phyloP scores from a whole-genome alignment of 1,284 basidiomycete species.

The Pholiota adiposa region DNA sequence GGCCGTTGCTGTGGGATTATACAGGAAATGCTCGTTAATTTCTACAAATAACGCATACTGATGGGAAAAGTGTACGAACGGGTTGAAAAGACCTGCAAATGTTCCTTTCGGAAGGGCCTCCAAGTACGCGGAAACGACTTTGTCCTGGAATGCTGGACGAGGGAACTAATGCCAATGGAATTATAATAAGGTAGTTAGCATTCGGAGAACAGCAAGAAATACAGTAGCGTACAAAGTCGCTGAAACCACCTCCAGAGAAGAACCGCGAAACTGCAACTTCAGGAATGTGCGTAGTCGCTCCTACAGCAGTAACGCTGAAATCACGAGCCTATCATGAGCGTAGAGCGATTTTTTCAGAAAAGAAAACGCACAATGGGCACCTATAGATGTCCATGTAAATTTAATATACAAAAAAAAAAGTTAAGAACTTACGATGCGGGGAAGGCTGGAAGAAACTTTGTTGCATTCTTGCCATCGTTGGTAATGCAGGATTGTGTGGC shows the following conservation, averaged over 20 bases:
- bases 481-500: constrained; percentile 30
- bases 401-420: not conserved
- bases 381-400: constrained; percentile 13
- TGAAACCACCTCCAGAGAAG: constrained; percentile 68
- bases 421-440: constrained; percentile 42
- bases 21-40: not conserved
- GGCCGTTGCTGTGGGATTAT: not conserved
- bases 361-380: constrained; percentile 24
- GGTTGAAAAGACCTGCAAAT: constrained; percentile 57
- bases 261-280: constrained; percentile 49
- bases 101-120: constrained; percentile 46
- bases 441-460: constrained; percentile 63
- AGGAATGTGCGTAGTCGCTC: constrained; percentile 53
- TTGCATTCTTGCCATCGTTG: constrained; percentile 56
- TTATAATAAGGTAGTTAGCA: too few species aligned
- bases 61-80: constrained; percentile 2
- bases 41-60: not conserved
- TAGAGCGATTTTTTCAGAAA: not conserved
- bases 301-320: constrained; percentile 59
- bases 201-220: not conserved
- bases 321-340: not conserved
- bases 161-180: constrained; percentile 49
- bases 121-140: constrained; percentile 45
- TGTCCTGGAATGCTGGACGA: constrained; percentile 54
- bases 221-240: constrained; percentile 45